phyloP scores from a whole-genome alignment of 495 filamentous ascomycete genomes.

The Poronia punctata region DNA sequence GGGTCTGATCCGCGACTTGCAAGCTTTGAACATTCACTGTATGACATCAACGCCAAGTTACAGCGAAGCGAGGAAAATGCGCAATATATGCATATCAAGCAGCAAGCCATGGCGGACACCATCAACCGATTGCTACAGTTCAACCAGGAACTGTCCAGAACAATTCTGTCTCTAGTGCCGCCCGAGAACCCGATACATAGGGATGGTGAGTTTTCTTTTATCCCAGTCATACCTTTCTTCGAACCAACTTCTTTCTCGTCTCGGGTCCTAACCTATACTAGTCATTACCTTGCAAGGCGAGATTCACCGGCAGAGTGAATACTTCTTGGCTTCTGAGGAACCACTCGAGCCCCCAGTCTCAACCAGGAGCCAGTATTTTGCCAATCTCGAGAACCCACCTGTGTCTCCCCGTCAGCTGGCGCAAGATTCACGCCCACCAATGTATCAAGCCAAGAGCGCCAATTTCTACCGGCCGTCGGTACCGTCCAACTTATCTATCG shows the following conservation, averaged over 20 bases:
- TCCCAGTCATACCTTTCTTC: constrained; percentile 13
- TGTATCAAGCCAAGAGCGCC: constrained; percentile 38
- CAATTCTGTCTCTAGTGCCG: constrained; percentile 62
- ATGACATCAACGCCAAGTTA: constrained; percentile 70
- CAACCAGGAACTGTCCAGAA: constrained; percentile 71
- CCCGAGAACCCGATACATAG: constrained; percentile 54
- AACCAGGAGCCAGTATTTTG: constrained; percentile 69
- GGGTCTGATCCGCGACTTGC: constrained; percentile 72
- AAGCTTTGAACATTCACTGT: constrained; percentile 72
- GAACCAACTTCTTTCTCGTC: constrained; percentile 12
- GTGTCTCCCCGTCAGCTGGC: constrained; percentile 88
- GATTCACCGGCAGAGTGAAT: constrained; percentile 76
- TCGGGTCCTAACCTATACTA: constrained; percentile 25
- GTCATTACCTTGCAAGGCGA: constrained; percentile 77
- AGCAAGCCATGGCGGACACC: constrained; percentile 74
- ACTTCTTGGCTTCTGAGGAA: constrained; percentile 60
- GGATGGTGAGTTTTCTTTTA: constrained; percentile 46
- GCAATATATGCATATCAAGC: constrained; percentile 68
- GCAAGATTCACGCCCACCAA: constrained; percentile 66
- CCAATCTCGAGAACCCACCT: constrained; percentile 70
- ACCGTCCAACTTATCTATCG: constrained; percentile 68
- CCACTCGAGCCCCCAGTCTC: constrained; percentile 68
- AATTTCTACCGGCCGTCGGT: constrained; percentile 67
- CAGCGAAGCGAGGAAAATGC: constrained; percentile 78
- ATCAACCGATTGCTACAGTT: constrained; percentile 58